Percentiles rank a stretch among this genome's conserved stretches.
phyloP scores from a whole-genome alignment of 805 yeast species.

The Candida sakaeoensis region DNA sequence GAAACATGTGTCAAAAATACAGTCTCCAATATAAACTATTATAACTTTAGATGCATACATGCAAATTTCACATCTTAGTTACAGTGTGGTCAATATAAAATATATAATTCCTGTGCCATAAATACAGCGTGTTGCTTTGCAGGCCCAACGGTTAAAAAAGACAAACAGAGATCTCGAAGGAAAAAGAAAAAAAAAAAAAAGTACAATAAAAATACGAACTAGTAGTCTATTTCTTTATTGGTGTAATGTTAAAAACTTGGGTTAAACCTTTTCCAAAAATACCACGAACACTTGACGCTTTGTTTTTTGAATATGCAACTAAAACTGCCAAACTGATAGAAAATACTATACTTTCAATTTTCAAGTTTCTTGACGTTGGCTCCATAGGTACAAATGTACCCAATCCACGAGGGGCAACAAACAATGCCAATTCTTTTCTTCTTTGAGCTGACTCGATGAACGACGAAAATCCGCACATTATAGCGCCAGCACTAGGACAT shows the following conservation, averaged over 20 bases:
- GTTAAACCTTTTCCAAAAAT: slow-evolving; percentile 33
- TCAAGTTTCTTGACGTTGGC: slow-evolving; percentile 20
- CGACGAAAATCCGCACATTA: slow-evolving; percentile 40
- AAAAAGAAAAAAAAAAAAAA: no score
- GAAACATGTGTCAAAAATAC: no score
- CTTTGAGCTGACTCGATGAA: slow-evolving; percentile 37
- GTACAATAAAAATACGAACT: no score
- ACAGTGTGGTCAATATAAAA: no score
- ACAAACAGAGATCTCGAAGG: no score
- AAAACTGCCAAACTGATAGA: slow-evolving; percentile 32
- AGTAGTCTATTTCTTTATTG: background rate
- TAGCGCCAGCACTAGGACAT: slow-evolving; percentile 39
- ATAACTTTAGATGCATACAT: no score
- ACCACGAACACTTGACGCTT: slow-evolving; percentile 31
- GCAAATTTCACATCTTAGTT: no score
- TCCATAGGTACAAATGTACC: slow-evolving; percentile 30
- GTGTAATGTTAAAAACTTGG: slow-evolving; percentile 15
- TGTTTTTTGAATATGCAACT: slow-evolving; percentile 29
- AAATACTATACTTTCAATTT: slow-evolving; percentile 29
- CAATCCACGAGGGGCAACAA: slow-evolving; percentile 41
- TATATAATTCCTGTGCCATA: no score
- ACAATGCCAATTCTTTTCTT: slow-evolving; percentile 45
- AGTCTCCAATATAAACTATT: no score
- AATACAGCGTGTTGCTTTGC: no score
- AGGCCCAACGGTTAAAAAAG: no score